Evolutionary conservation across 2,329 filamentous ascomycete genomes (phyloP).

Genomic region (Colletotrichum sp.): DNA sequence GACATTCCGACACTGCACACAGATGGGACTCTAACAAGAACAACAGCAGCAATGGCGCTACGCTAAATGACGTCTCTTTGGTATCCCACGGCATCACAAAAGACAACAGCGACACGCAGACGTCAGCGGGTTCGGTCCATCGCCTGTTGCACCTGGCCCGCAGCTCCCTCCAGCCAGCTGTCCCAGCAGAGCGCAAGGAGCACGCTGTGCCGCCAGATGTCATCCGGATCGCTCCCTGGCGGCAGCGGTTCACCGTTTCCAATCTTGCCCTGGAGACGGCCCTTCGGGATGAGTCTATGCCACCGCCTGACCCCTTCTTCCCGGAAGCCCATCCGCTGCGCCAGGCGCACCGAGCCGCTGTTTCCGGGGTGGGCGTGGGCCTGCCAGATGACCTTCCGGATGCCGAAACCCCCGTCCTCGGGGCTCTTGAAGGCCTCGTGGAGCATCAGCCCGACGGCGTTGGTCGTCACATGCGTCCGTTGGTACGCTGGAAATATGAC

Average conservation of each 20-base stretch:
- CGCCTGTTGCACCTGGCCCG: slow-evolving; percentile 22
- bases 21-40: background rate
- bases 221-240: slow-evolving; percentile 24
- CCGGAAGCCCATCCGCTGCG: slow-evolving; percentile 37
- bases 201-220: slow-evolving; percentile 30
- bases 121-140: slow-evolving; percentile 9
- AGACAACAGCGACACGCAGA: background rate
- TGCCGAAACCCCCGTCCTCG: slow-evolving; percentile 25
- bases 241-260: slow-evolving; percentile 28
- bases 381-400: slow-evolving; percentile 37
- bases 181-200: slow-evolving; percentile 34
- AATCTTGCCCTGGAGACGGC: slow-evolving; percentile 24
- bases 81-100: background rate
- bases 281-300: slow-evolving; percentile 31
- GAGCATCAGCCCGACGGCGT: slow-evolving; percentile 37
- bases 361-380: slow-evolving; percentile 30
- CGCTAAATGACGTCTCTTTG: background rate
- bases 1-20: background rate
- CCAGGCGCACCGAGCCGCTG: slow-evolving; percentile 28
- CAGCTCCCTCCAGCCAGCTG: slow-evolving; percentile 27
- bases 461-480: slow-evolving; percentile 37
- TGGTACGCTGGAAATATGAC: slow-evolving; percentile 37
- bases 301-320: slow-evolving; percentile 36
- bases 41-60: background rate
- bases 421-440: slow-evolving; percentile 27